These are phyloP conservation scores for Cladophialophora carrionii DNA, from an alignment of 2,329 filamentous ascomycete genomes.

Conservation along the genomic window DNA sequence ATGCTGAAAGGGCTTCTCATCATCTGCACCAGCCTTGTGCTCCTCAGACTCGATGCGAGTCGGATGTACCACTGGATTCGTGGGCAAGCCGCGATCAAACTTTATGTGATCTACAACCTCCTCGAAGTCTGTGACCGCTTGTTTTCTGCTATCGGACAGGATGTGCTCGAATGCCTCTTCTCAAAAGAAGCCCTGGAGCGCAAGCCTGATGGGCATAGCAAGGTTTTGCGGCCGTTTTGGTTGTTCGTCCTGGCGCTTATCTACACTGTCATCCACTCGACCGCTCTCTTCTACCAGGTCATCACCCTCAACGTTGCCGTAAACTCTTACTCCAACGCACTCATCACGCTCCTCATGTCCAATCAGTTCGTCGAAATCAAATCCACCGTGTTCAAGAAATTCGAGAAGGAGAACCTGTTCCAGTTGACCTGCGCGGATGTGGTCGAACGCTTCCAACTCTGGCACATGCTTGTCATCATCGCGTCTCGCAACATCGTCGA, in stretches of 20 bases:
- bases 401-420: slow-evolving; percentile 97
- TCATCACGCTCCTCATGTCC: slow-evolving; percentile 87
- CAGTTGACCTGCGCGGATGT: slow-evolving; percentile 96
- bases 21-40: slow-evolving; percentile 76
- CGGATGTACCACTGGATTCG: slow-evolving; percentile 98
- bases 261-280: slow-evolving; percentile 87
- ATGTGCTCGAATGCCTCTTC: slow-evolving; percentile 94
- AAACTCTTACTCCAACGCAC: slow-evolving; percentile 95
- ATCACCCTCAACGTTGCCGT: slow-evolving; percentile 97
- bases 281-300: slow-evolving; percentile 92
- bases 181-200: slow-evolving; percentile 89
- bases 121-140: slow-evolving; percentile 87
- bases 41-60: slow-evolving; percentile 92
- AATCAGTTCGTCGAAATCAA: slow-evolving; percentile 99
- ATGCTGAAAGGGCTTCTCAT: slow-evolving; percentile 88
- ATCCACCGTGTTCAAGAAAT: slow-evolving; percentile 96
- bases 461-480: slow-evolving; percentile 96
- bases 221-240: slow-evolving; percentile 82
- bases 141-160: slow-evolving; percentile 88
- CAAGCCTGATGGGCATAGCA: slow-evolving; percentile 84
- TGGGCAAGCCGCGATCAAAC: slow-evolving; percentile 93
- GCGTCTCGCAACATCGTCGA: slow-evolving; percentile 95
- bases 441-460: slow-evolving; percentile 93
- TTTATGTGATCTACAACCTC: slow-evolving; percentile 98
- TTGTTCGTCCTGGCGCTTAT: slow-evolving; percentile 85